Evolutionary conservation across 768 basidiomycete species (phyloP).

Genomic region (Tricholoma sp.): DNA sequence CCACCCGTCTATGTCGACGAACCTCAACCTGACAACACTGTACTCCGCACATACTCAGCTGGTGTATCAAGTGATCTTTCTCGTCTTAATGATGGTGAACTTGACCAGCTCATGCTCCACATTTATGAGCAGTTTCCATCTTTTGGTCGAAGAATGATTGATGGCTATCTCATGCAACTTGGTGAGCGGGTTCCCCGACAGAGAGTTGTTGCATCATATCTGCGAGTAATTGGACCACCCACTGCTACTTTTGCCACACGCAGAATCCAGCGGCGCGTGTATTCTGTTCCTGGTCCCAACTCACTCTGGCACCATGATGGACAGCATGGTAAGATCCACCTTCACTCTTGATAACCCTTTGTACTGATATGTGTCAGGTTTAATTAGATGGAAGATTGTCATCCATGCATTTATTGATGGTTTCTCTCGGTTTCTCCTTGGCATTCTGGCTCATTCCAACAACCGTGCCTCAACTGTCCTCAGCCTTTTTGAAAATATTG

Average conservation of each 20-base stretch:
- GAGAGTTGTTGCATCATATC: slow-evolving; percentile 15
- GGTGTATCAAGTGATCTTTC: neutral
- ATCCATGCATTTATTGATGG: slow-evolving; percentile 28
- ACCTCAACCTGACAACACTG: slow-evolving; percentile 2
- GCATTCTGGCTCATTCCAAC: slow-evolving; percentile 32
- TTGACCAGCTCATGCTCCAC: slow-evolving; percentile 13
- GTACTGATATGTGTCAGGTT: slow-evolving; percentile 11
- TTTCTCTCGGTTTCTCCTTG: slow-evolving; percentile 23
- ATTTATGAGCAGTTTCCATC: slow-evolving; percentile 16
- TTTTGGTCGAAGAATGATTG: slow-evolving; percentile 19
- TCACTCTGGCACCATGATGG: slow-evolving; percentile 29
- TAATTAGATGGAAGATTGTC: slow-evolving; percentile 27
- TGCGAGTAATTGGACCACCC: slow-evolving; percentile 15
- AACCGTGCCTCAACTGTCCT: slow-evolving; percentile 35
- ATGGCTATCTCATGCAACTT: slow-evolving; percentile 11
- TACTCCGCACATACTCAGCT: neutral
- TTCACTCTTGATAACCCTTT: neutral
- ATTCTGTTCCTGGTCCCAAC: slow-evolving; percentile 22
- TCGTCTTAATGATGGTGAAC: slow-evolving; percentile 8
- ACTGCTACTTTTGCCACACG: slow-evolving; percentile 5
- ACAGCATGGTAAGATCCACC: slow-evolving; percentile 20
- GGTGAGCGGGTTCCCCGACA: slow-evolving; percentile 13
- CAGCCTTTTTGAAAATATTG: slow-evolving; percentile 23
- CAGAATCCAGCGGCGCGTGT: slow-evolving; percentile 15
- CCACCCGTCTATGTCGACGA: slow-evolving; percentile 14